Evolutionary conservation across 768 basidiomycete genomes (phyloP).

Genomic region (Serendipita sp.): DNA sequence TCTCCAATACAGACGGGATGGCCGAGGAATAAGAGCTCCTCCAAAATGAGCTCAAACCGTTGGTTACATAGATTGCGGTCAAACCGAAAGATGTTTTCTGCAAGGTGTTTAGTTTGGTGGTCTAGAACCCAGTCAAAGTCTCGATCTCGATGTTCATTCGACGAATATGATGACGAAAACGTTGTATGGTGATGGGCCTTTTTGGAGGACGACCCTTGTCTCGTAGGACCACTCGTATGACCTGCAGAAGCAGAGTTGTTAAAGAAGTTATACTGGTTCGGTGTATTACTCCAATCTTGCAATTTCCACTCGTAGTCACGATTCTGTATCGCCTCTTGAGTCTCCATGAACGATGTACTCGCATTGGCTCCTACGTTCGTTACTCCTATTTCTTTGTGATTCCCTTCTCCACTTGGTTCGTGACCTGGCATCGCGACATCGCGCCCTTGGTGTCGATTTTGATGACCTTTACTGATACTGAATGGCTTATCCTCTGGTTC

Average conservation of each 20-base stretch:
- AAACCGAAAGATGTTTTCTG: slow-evolving; percentile 60
- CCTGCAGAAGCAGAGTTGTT: background rate
- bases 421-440: background rate
- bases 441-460: background rate
- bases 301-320: background rate
- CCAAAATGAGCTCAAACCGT: slow-evolving; percentile 83
- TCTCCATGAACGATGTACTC: background rate
- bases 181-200: background rate
- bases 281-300: background rate
- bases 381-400: background rate
- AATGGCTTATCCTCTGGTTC: slow-evolving; percentile 10
- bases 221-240: background rate
- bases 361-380: background rate
- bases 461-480: slow-evolving; percentile 10
- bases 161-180: background rate
- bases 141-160: background rate
- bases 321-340: background rate
- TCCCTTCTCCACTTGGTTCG: background rate
- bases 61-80: slow-evolving; percentile 70
- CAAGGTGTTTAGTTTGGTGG: slow-evolving; percentile 67
- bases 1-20: slow-evolving; percentile 77
- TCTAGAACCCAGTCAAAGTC: slow-evolving; percentile 40
- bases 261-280: background rate
- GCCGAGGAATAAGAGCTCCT: slow-evolving; percentile 84
- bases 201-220: slow-evolving; percentile 2